Percentiles rank a stretch among this genome's conserved stretches.
Conservation (phyloP, 805 yeast genomes). For the Teunomyces gatunensis region DNA sequence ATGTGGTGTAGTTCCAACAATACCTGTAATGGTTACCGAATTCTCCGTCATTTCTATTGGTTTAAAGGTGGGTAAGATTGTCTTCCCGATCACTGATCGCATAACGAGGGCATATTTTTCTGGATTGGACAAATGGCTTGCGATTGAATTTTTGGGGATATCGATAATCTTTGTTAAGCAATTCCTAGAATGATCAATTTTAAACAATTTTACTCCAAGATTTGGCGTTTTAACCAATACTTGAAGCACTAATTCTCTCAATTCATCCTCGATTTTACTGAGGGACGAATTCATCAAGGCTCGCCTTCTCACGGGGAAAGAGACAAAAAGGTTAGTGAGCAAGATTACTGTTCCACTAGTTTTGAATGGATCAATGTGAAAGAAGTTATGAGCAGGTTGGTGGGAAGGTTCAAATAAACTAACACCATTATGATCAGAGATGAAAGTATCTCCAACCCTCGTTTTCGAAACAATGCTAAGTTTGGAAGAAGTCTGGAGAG, state of each 20-base stretch:
- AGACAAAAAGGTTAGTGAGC: slow-evolving; percentile 40
- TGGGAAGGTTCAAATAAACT: neutral
- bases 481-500: slow-evolving; percentile 23
- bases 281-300: slow-evolving; percentile 19
- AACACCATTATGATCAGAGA: neutral
- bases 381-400: neutral
- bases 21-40: slow-evolving; percentile 29
- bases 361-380: slow-evolving; percentile 5
- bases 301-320: slow-evolving; percentile 42
- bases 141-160: slow-evolving; percentile 7
- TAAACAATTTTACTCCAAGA: slow-evolving; percentile 14
- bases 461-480: slow-evolving; percentile 47
- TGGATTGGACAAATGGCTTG: slow-evolving; percentile 10
- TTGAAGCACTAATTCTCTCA: slow-evolving; percentile 29
- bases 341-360: slow-evolving; percentile 38
- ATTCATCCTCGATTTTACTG: slow-evolving; percentile 18
- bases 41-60: slow-evolving; percentile 22
- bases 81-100: slow-evolving; percentile 28
- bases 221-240: slow-evolving; percentile 23
- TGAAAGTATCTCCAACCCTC: slow-evolving; percentile 14
- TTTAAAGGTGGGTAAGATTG: slow-evolving; percentile 19
- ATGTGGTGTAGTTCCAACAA: slow-evolving; percentile 36
- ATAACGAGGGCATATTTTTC: slow-evolving; percentile 1
- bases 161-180: neutral
- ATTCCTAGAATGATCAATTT: slow-evolving; percentile 2